phyloP scores from a whole-genome alignment of 352 stramenopile genomes.

The Labyrinthula sp. region DNA sequence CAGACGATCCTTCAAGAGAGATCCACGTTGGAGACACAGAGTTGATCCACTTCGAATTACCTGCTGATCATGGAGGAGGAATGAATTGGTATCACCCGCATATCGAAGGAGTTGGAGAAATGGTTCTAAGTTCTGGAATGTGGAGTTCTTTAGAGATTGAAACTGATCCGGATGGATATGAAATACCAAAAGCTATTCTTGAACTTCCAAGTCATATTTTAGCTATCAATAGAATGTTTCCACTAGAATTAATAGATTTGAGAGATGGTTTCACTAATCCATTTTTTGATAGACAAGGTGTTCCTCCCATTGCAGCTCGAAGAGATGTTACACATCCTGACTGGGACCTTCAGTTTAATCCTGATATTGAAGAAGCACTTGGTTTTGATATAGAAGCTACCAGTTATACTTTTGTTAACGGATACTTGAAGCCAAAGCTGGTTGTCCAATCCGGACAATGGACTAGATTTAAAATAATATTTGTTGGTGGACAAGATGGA shows the following conservation, averaged over 20 bases:
- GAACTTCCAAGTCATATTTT: slow-evolving; percentile 12
- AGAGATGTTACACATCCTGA: slow-evolving; percentile 1
- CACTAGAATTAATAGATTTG: neutral
- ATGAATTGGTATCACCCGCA: slow-evolving; percentile 29
- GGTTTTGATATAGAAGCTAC: slow-evolving; percentile 4
- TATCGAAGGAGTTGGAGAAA: slow-evolving; percentile 5
- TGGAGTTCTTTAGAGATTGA: slow-evolving; percentile 17
- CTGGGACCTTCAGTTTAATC: neutral
- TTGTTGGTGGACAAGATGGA: too few relatives aligned
- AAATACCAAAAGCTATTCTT: slow-evolving; percentile 12
- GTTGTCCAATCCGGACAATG: too few relatives aligned
- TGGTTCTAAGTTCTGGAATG: slow-evolving; percentile 7
- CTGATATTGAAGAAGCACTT: neutral
- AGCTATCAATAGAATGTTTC: slow-evolving; percentile 5
- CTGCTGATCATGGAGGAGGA: slow-evolving; percentile 17
- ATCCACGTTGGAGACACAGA: neutral
- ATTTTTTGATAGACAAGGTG: neutral
- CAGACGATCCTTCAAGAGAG: slow-evolving; percentile 13
- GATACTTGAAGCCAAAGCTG: slow-evolving; percentile 11
- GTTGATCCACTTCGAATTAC: slow-evolving; percentile 14
- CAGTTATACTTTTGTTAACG: slow-evolving; percentile 21
- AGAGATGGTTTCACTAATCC: neutral
- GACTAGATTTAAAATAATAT: too few relatives aligned
- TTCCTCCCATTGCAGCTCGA: neutral
- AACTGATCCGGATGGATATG: slow-evolving; percentile 10